Evolutionary conservation across 306 rosid species (phyloP), one percentile per base, ranked within the genome.

Genomic region (Parietaria judaica): DNA sequence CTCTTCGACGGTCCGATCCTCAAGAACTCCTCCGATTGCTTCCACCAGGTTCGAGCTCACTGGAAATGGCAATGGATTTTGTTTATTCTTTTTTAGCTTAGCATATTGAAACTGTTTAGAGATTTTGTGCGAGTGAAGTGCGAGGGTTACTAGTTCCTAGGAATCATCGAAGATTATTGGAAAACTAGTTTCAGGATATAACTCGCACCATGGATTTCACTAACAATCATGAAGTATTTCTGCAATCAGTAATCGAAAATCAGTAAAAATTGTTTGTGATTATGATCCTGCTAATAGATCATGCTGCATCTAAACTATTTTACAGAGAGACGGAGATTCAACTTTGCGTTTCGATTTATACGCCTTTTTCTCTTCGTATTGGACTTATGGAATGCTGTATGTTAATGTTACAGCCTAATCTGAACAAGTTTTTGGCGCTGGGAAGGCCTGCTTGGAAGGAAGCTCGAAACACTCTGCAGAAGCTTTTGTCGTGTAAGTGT

Each of bases 381-480:
- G 31, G 64, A 36, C 7, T 71, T 23, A 70, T 50, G 36, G 48
- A 61, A n/a, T 53, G 57, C 12, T 61, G 54, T 44, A 34, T 64
- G 54, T 55, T 63, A 17, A 65, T 54, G 62, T 48, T 51, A 55
- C 78, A 92, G 96, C 81, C 82, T 53, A 80, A 86, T 86, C 79
- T 92, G 14, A 92, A 92, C 81, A 92, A 82, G 78, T 88, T 86
- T 69, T 71, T 92, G 74, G 89, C 88, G 6, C 75, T 92, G 74
- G 98, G 98, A 75, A 83, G 86, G 16, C 86, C 94, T 59, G 96
- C 95, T 1, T 92, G 98, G 98, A 92, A 79, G 76, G 98, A 92
- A 84, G 96, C 96, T 63, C 95, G 96, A 60, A 78, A 85, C 43
- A 88, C 98, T 3, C 80, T 92, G 66, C 95, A 88, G 67, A 86